Conservation (phyloP, 306 rosid genomes). For the Cicer bijugum region DNA sequence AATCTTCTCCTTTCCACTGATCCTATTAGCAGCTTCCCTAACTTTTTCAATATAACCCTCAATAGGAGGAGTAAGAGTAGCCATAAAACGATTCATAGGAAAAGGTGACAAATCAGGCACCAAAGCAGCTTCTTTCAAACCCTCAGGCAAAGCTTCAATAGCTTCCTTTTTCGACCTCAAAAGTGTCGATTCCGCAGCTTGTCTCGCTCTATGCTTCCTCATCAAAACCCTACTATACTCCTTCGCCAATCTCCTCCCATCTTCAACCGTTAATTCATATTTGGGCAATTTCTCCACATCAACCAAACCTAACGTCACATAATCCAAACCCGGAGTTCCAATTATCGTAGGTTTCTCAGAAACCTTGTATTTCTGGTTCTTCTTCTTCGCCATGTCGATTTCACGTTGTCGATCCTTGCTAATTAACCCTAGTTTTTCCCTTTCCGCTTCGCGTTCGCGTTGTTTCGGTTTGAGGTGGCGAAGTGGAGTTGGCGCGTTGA, state of each 20-base stretch:
- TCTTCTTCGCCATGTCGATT: conserved; percentile 61
- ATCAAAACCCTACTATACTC: conserved; percentile 87
- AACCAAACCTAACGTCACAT: conserved; percentile 68
- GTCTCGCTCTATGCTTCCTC: conserved; percentile 81
- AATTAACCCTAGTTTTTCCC: conserved; percentile 80
- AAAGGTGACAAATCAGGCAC: conserved; percentile 79
- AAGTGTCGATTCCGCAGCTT: conserved; percentile 71
- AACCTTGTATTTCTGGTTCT: conserved; percentile 48
- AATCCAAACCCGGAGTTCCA: conserved; percentile 82
- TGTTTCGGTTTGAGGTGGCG: conserved; percentile 55
- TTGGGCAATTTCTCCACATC: conserved; percentile 78
- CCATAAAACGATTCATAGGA: conserved; percentile 75
- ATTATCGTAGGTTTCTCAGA: conserved; percentile 64
- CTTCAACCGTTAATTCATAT: conserved; percentile 75
- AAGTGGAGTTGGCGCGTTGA: conserved; percentile 76
- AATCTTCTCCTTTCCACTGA: conserved; percentile 75
- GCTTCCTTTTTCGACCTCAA: conserved; percentile 78
- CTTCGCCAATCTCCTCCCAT: conserved; percentile 82
- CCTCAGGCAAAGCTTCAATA: conserved; percentile 79
- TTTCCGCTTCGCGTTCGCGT: conserved; percentile 64
- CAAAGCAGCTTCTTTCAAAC: conserved; percentile 76
- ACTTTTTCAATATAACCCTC: conserved; percentile 74
- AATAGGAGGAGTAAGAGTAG: conserved; percentile 87
- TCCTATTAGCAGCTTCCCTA: conserved; percentile 78
- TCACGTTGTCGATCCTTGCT: conserved; percentile 84